phyloP scores from a whole-genome alignment of 2,329 filamentous ascomycete species.

The Magnaporthales sp. region DNA sequence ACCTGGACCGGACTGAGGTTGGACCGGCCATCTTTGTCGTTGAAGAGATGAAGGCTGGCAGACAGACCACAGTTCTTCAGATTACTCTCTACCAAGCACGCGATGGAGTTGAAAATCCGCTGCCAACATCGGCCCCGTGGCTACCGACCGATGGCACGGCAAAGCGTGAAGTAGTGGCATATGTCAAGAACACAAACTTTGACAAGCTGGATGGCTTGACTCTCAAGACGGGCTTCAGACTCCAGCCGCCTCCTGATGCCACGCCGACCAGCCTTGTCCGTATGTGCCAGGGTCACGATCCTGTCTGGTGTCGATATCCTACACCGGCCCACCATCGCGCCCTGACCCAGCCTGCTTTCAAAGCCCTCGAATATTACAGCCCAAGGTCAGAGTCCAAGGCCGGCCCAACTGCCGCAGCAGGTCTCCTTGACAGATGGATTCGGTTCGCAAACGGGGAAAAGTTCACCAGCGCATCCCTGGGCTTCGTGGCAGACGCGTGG shows the following conservation, averaged over 20 bases:
- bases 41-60: constrained; percentile 31
- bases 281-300: neutral
- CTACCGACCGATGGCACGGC: constrained; percentile 18
- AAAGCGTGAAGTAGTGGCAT: constrained; percentile 23
- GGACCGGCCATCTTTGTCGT: constrained; percentile 29
- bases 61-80: constrained; percentile 31
- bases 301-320: constrained; percentile 16
- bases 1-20: constrained; percentile 26
- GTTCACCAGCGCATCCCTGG: constrained; percentile 57
- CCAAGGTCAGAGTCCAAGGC: constrained; percentile 10
- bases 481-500: constrained; percentile 60
- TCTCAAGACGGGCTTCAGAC: constrained; percentile 17
- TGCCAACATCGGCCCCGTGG: constrained; percentile 25
- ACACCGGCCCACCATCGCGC: neutral
- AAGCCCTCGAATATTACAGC: constrained; percentile 22
- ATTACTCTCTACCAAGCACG: constrained; percentile 28
- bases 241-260: constrained; percentile 9
- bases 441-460: constrained; percentile 47
- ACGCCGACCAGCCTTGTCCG: constrained; percentile 18
- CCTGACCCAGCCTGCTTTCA: constrained; percentile 16
- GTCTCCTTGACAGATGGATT: constrained; percentile 55
- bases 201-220: constrained; percentile 21
- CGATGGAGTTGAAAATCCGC: constrained; percentile 12
- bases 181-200: constrained; percentile 29
- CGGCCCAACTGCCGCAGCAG: constrained; percentile 19